Conservation (phyloP, 768 basidiomycete species). For the Boletellus sp. region DNA sequence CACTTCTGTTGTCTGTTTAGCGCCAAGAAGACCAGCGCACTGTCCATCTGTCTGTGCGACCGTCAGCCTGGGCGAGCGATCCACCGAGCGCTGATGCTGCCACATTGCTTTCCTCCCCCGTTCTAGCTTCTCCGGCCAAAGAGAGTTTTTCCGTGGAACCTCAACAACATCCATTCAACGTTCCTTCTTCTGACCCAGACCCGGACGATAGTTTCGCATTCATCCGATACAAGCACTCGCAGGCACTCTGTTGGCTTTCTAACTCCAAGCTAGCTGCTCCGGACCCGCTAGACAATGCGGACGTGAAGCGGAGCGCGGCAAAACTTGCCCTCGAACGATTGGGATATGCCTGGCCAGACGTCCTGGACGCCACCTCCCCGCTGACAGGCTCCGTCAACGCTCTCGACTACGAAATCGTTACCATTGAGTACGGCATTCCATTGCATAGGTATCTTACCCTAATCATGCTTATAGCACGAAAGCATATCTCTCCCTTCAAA, state of each 20-base stretch:
- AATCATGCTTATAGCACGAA: constrained; percentile 24
- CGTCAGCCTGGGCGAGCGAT: constrained; percentile 63
- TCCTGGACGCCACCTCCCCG: constrained; percentile 39
- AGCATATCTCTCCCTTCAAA: constrained; percentile 50
- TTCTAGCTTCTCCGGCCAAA: background rate
- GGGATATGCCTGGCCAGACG: constrained; percentile 42
- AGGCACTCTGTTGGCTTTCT: constrained; percentile 25
- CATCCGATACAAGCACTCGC: constrained; percentile 23
- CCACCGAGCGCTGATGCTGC: constrained; percentile 40
- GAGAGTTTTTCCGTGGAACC: background rate
- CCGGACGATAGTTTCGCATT: constrained; percentile 12
- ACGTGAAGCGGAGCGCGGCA: constrained; percentile 17
- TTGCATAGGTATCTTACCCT: background rate
- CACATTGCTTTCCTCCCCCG: constrained; percentile 6
- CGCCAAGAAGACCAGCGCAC: constrained; percentile 52
- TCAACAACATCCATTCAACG: constrained; percentile 5
- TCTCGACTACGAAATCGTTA: constrained; percentile 31
- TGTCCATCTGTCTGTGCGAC: constrained; percentile 77
- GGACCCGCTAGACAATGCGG: constrained; percentile 9
- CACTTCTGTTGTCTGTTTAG: constrained; percentile 32
- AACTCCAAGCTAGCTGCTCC: constrained; percentile 16
- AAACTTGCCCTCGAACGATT: constrained; percentile 29
- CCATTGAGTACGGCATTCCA: constrained; percentile 15
- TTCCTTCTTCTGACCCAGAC: background rate
- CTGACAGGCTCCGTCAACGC: constrained; percentile 15